Evolutionary conservation across 2,329 filamentous ascomycete genomes (phyloP), one percentile per base, ranked within the genome.

Genomic region (Penicillium digitatum): DNA sequence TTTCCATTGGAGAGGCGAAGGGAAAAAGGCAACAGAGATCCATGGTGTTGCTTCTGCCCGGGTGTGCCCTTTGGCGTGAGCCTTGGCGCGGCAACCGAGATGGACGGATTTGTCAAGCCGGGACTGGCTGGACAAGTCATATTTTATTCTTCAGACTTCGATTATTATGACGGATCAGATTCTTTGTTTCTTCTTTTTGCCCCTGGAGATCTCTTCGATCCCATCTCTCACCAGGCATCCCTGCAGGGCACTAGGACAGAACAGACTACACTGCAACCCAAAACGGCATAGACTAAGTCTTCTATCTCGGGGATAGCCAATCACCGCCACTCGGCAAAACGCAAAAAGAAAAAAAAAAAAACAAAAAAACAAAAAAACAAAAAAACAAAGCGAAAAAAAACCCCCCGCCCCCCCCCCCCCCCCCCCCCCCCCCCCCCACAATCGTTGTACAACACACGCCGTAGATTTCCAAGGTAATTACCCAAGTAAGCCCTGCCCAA

Each of bases 141-240:
- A 16, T 51, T 48, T 22, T 3, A 12, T n/a, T 27, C 20, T 32
- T 51, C 29, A 27, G 38, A 49, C 20, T 34, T 42, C n/a, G 9
- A 20, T 29, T 16, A 6, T n/a, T 32, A 5, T 18, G 37, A 52
- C 38, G 20, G 12, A 43, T 48, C 42, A 47, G 5, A 8, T 52
- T 6, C 16, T 42, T 32, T 37, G 14, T 42, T 4, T 27, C 10
- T 22, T 16, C 3, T 40, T 14, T 40, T 37, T 32, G 5, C 26
- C 37, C 34, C 31, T 55, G 48, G 40, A 44, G 53, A 52, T 55
- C 48, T 34, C 35, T 22, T 14, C 37, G 45, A 39, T 55, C 45
- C 4, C 24, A 37, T 54, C 46, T 45, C 31, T 46, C 34, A 20
- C 46, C 38, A 55, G 38, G n/a, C 39, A 40, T 44, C 20, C 43